These are phyloP conservation scores for Xerocomus brunneocitrinus DNA, from an alignment of 768 basidiomycete species.

Conservation along the genomic window DNA sequence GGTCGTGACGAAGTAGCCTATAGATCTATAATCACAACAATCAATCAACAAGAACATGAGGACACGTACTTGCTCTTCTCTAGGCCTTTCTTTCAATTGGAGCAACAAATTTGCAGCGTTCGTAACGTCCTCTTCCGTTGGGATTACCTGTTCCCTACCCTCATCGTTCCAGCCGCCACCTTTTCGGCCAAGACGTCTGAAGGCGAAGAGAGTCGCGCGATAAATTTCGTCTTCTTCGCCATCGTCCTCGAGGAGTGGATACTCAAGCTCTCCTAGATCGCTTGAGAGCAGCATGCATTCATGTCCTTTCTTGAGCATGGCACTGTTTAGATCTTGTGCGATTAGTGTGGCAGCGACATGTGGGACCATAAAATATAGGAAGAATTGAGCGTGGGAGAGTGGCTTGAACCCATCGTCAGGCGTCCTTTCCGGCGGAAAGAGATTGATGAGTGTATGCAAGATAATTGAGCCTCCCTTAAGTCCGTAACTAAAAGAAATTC, in stretches of 20 bases:
- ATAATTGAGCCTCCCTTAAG: not conserved
- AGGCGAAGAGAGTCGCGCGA: not conserved
- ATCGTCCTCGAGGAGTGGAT: not conserved
- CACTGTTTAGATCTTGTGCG: not conserved
- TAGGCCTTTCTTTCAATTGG: no score
- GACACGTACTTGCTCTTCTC: no score
- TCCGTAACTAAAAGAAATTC: not conserved
- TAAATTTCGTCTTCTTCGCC: not conserved
- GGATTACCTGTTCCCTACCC: no score
- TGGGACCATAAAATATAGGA: not conserved
- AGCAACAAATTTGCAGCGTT: no score
- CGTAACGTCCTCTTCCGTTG: no score
- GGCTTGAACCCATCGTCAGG: not conserved
- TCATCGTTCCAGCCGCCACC: no score
- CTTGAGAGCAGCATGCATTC: not conserved
- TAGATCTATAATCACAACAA: no score
- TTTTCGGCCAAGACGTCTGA: no score
- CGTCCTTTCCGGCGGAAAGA: not conserved
- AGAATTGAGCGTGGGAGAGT: not conserved
- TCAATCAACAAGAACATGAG: no score
- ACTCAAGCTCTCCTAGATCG: not conserved
- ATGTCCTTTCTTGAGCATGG: not conserved
- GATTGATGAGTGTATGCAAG: not conserved
- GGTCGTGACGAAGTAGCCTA: no score
- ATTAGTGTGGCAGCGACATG: not conserved